Evolutionary conservation across 179 eudicot species (phyloP), one percentile per base, ranked within the genome.

Genomic region (Silene vulgaris): DNA sequence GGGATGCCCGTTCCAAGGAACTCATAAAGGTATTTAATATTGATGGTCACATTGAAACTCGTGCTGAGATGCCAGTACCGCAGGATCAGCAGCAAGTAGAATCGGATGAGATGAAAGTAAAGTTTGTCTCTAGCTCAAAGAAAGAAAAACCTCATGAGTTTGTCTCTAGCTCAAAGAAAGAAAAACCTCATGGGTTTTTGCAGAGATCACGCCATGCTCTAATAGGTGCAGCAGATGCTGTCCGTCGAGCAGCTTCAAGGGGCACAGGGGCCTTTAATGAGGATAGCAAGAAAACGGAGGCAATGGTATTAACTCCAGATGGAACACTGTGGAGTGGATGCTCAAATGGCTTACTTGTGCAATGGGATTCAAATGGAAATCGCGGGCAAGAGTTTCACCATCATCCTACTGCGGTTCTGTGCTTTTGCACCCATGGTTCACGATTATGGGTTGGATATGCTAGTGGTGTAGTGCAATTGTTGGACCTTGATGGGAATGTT

Each of bases 141-240:
- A 96, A 91, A 86, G 99, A 96, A 54, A 96, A 96, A 80, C 79
- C 97, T 17, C 91, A 86, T 29, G 93, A 96, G 56, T 96, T 96
- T 83, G 93, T 85, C 23, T 84, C 98, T n/a, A 77, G 83, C 70
- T 86, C 96, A 11, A 96, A 96, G 77, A 96, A 91, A 86, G 99
- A 96, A 54, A 96, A 96, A 80, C 79, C 97, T 17, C 91, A 86
- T 29, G 93, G 97, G 56, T 96, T 96, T 83, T 78, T 96, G 65
- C 92, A 90, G 56, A 84, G 97, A 64, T 93, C 99, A 52, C 96
- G 97, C 23, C 87, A 96, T 75, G 99, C 99, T 63, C 75, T 96
- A 17, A 85, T 96, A 91, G 99, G 99, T 62, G 99, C 99, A 73
- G 99, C 99, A 23, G 99, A 88, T 85, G 99, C 99, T 76, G 99